These are phyloP conservation scores for Carpinus viminea DNA, from an alignment of 306 rosid species.

Conservation along the genomic window DNA sequence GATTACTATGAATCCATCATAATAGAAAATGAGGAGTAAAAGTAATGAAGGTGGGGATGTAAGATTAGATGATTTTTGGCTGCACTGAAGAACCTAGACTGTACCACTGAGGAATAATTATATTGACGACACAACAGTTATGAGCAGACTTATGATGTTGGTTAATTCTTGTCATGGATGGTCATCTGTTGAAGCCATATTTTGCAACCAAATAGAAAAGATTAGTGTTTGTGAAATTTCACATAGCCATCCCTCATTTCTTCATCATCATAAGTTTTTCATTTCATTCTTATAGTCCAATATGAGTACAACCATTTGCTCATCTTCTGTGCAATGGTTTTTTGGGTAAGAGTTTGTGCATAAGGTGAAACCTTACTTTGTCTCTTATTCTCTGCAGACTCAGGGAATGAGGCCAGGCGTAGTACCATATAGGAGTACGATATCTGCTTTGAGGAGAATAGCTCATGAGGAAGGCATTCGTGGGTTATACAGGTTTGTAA, in stretches of 20 bases:
- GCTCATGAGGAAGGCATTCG: conserved; percentile 90
- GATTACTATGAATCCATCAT: neutral
- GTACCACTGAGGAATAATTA: neutral
- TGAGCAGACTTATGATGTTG: neutral
- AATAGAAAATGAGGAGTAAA: neutral
- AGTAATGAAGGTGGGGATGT: neutral
- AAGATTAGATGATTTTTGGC: conserved; percentile 5
- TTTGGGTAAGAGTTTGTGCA: neutral
- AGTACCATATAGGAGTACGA: conserved; percentile 67
- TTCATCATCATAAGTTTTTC: neutral
- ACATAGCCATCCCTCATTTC: neutral
- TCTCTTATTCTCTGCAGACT: conserved; percentile 52
- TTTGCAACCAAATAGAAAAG: neutral
- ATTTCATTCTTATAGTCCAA: neutral
- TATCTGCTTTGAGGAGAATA: conserved; percentile 86
- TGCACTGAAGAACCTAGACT: neutral
- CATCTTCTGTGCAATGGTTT: neutral
- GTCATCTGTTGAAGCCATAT: neutral
- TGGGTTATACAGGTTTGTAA: conserved; percentile 78
- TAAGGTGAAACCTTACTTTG: conserved; percentile 6
- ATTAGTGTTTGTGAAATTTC: neutral
- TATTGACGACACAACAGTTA: neutral
- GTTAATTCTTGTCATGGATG: neutral
- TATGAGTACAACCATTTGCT: neutral
- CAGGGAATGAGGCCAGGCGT: conserved; percentile 79